These are phyloP conservation scores for Ceratorhiza oryzae-sativae DNA, from an alignment of 1,284 basidiomycete species.

Conservation along the genomic window DNA sequence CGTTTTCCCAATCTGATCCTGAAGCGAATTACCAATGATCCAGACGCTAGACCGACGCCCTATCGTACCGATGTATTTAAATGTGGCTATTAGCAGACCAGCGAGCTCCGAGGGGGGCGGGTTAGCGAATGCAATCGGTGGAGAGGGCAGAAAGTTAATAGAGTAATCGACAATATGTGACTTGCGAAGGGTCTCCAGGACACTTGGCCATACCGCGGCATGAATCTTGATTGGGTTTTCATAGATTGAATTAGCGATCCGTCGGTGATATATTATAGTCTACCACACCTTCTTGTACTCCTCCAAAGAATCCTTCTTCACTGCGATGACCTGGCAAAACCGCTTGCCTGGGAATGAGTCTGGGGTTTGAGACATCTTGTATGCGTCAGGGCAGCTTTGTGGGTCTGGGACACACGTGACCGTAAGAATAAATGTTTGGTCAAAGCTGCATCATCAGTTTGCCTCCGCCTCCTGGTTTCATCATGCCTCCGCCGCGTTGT, in stretches of 20 bases:
- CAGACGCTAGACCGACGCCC: not conserved
- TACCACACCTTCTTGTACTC: constrained; percentile 66
- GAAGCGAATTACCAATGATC: not conserved
- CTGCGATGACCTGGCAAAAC: constrained; percentile 78
- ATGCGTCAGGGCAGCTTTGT: constrained; percentile 15
- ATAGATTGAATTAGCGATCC: constrained; percentile 2
- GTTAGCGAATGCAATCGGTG: constrained; percentile 50
- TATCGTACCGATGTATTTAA: constrained; percentile 61
- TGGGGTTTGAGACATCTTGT: constrained; percentile 48
- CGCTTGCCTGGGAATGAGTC: constrained; percentile 59
- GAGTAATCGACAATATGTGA: constrained; percentile 79
- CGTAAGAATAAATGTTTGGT: not conserved
- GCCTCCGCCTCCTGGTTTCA: not conserved
- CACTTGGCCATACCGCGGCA: constrained; percentile 71
- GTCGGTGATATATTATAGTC: not conserved
- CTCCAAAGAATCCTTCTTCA: constrained; percentile 66
- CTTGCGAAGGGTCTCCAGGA: constrained; percentile 69
- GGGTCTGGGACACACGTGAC: constrained; percentile 16
- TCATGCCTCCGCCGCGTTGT: not conserved
- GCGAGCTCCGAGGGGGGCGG: constrained; percentile 35
- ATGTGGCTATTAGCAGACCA: constrained; percentile 70
- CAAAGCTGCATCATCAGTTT: not conserved
- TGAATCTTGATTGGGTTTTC: constrained; percentile 56
- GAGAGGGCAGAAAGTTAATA: constrained; percentile 69
- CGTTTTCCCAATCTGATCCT: constrained; percentile 53